These are phyloP conservation scores for Rhytidiadelphus loreus DNA, from an alignment of 225 moss, liverwort and hornwort genomes.

Conservation along the genomic window DNA sequence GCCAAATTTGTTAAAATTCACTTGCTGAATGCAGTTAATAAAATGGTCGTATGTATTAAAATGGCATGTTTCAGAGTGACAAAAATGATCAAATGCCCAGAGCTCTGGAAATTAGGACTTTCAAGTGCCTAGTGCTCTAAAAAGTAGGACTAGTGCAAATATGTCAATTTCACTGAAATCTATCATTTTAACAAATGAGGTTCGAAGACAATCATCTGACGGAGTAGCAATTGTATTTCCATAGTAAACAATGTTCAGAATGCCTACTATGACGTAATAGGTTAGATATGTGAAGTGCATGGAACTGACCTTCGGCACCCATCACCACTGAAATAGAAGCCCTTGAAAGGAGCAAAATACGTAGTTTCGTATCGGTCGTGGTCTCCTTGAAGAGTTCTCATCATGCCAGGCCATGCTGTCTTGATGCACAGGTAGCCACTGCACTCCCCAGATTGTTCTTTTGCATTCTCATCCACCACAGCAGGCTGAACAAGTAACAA, in stretches of 20 bases:
- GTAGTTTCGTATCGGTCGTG: constrained; percentile 87
- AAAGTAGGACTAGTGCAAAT: not conserved
- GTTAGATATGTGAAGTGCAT: not conserved
- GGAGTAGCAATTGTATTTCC: not conserved
- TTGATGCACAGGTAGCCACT: constrained; percentile 94
- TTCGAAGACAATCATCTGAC: not conserved
- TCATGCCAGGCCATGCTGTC: constrained; percentile 87
- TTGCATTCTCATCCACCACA: constrained; percentile 83
- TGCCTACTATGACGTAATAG: not conserved
- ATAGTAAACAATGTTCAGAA: not conserved
- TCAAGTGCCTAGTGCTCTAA: not conserved
- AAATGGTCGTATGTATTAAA: not conserved
- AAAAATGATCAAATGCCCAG: not conserved
- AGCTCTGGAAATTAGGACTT: not conserved
- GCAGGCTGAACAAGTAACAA: constrained; percentile 65
- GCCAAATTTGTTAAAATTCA: not conserved
- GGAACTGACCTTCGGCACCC: constrained; percentile 76
- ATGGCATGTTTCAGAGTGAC: not conserved
- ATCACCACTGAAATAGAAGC: constrained; percentile 96
- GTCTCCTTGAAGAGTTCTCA: constrained; percentile 92
- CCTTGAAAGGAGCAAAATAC: constrained; percentile 90
- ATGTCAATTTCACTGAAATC: not conserved
- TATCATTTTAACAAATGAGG: not conserved
- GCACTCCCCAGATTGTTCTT: constrained; percentile 73
- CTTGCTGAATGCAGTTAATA: no score